Evolutionary conservation across 768 basidiomycete species (phyloP), one percentile per base, ranked within the genome.

Genomic region (Auricularia heimuer): DNA sequence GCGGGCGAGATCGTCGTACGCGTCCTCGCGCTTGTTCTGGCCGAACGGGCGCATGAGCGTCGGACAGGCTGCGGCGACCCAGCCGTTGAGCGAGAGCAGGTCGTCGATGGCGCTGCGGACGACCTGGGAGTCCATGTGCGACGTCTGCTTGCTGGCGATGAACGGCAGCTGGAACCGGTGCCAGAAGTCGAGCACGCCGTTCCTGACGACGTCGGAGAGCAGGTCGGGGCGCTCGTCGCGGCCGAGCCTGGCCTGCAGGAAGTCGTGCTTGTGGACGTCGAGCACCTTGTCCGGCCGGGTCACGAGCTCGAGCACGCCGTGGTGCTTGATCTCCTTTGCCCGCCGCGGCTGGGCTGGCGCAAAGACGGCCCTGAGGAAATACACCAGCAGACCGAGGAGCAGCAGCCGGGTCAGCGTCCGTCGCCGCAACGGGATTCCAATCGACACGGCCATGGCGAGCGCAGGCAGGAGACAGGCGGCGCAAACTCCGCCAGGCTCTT

Each of bases 51-150:
- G 87, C 3, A 83, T 84, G 42, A 99, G 82, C 0, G 92, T 95
- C 7, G 96, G 93, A 73, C 96, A 99, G 35, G 92, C 85, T 3
- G 93, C 93, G 33, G 94, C 94, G 14, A 96, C 97, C 97, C 97
- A 99, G 18, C 97, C 97, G 70, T 98, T 98, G 64, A 98, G 83
- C 16, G 91, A 89, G n/a, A 98, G 81, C 0, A 99, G 81, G 68
- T 92, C 92, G 75, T 99, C 97, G 61, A 99, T 92, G 3, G 95
- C 87, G 61, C 82, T 85, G 64, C 93, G 80, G 29, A 98, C 90
- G 64, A 87, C 89, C 73, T 99, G 96, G 7, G 89, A 85, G 73
- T 98, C 97, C 76, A 88, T 86, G 66, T 94, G 88, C 0, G 89
- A 82, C 0, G 95, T 97, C 65, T 96, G 94, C 69, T 82, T 83